Base-by-base conservation (phyloP, 371 early-diverging fungal species). In the Rhizomucor miehei region DNA sequence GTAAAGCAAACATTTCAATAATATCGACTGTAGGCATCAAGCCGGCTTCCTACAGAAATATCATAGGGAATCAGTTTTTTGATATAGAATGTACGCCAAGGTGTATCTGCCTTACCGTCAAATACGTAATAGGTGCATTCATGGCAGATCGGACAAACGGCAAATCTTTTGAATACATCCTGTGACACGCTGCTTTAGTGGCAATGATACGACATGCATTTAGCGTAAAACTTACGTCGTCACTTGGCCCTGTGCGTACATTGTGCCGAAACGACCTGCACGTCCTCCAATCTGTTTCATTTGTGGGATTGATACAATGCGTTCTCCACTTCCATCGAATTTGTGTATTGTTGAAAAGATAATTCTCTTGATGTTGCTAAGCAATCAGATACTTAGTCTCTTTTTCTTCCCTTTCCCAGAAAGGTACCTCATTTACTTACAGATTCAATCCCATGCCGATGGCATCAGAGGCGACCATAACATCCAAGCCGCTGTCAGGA, bases 371-470 rank as follows among this genome's bases (percentile, higher is more conserved):
- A 96, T 95, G 44, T 92, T 91, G 16, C 88, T 89, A 67, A 4
- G 14, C 39, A 21, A 50, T 21, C 5, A 40, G 16, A 25, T 21
- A 10, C 43, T 29, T 34, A 12, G 17, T 5, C 44, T 43, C 35
- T 36, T 29, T 29, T 20, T 17, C 44, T 12, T 47, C 40, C n/a
- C 19, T 23, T 29, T 21, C 29, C 3, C 3, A 5, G 29, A 29
- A 8, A 3, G 29, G 29, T 8, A 5, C 29, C 29, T 29, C 38
- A 24, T 21, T 44, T 21, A 69, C 82, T 62, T 75, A 87, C 89
- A 98, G 57, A 63, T 98, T 97, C 4, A 97, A 75, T 0, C 98
- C 98, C 97, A 98, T 97, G 24, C 98, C 98, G 40, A 98, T 84
- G 0, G 98, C 98, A 74, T 98, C 98, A 44, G 92, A 91, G 6